Base-by-base conservation (phyloP, 208 protist genomes). In the Trypanosoma theileri region DNA sequence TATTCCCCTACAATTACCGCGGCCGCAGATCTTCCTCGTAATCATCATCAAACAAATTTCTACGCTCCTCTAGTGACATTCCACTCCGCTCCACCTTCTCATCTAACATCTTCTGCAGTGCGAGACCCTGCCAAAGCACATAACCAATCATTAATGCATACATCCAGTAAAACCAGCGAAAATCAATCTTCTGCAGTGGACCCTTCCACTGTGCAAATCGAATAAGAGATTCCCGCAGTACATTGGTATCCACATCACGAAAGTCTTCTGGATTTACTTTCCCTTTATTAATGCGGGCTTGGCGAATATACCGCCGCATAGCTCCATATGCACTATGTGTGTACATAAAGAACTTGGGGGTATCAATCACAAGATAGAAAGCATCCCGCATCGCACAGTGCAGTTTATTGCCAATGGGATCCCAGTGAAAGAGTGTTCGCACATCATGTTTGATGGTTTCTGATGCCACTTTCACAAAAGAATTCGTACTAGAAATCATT, bases 211-310 rank as follows among this genome's bases (percentile, higher is more conserved):
- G 88, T 8, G 70, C 73, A 63, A 84, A 82, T 28, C 82, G 82
- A 66, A 89, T 86, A 35, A 94, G 66, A 19, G 80, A 88, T 42
- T 89, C 83, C 16, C 88, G 80, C 56, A 94, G 64, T 46, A 90
- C 88, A 57, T 94, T 91, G 11, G 84, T 91, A 67, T 94, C 88
- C 31, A 94, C 85, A 41, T 94, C 85, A 19, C 68, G 67, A 44
- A 94, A 94, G 53, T 94, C 88, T 50, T 91, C 84, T 9, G 88
- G 84, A 73, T 94, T 91, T 42, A 94, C 79, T 57, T 87, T 88
- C 8, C 88, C 88, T 66, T 93, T 93, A 71, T 91, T 85, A 50
- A 89, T 75, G 41, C 85, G 82, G 9, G 85, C 80, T 61, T 91
- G 88, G 4, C 85, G 80, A 53, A 93, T 77, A 71, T 91, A 93